These are phyloP conservation scores for Trifolium dubium DNA, from an alignment of 306 rosid species.

Conservation along the genomic window DNA sequence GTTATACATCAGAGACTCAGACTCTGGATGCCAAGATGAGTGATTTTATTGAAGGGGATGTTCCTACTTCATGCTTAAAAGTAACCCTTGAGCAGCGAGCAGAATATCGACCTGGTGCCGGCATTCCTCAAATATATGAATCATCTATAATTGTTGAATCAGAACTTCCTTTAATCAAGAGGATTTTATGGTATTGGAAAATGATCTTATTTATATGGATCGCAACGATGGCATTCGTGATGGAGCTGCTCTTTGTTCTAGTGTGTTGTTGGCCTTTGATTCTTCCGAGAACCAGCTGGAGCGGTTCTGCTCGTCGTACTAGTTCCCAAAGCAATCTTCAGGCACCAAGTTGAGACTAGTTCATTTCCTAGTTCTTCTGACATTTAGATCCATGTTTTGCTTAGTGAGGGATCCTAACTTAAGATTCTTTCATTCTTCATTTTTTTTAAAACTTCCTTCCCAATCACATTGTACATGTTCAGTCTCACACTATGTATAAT, in stretches of 20 bases:
- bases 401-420: conserved; percentile 34
- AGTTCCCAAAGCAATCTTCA: conserved; percentile 36
- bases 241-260: conserved; percentile 61
- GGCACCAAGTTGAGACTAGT: conserved; percentile 36
- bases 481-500: conserved; percentile 30
- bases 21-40: conserved; percentile 65
- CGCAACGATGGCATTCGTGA: conserved; percentile 57
- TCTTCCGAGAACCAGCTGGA: conserved; percentile 64
- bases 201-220: conserved; percentile 70
- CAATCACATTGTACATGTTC: conserved; percentile 37
- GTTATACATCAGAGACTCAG: conserved; percentile 78
- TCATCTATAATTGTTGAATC: conserved; percentile 64
- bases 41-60: conserved; percentile 65
- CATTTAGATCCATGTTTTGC: conserved; percentile 36
- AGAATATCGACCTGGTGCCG: conserved; percentile 74
- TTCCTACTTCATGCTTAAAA: conserved; percentile 81
- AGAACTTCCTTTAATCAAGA: conserved; percentile 68
- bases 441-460: conserved; percentile 27
- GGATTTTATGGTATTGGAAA: conserved; percentile 83
- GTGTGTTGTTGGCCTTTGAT: conserved; percentile 73
- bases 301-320: conserved; percentile 42
- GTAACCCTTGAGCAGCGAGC: conserved; percentile 85
- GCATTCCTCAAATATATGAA: conserved; percentile 87
- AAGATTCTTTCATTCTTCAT: conserved; percentile 14
- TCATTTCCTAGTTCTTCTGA: conserved; percentile 34